A percentile compares a stretch with the other conserved stretches of the same genome.
phyloP scores from a whole-genome alignment of 106 monocot species.

The Triglochin maritima region DNA sequence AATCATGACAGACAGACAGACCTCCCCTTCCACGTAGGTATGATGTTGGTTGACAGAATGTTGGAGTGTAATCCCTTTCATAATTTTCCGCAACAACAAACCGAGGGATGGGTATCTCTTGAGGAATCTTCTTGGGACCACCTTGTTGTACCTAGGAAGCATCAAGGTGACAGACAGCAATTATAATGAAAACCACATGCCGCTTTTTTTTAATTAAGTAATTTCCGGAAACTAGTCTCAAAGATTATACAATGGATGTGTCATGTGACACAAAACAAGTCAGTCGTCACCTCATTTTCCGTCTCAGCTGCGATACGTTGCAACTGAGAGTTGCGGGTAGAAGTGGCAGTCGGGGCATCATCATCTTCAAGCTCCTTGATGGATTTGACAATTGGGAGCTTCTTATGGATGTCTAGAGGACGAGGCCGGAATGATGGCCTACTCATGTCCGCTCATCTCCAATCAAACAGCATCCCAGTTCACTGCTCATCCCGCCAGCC shows the following conservation, averaged over 20 bases:
- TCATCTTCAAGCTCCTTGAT: constrained; percentile 96
- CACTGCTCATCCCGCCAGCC: constrained; percentile 12
- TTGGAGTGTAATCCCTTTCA: constrained; percentile 87
- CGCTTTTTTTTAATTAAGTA: too few relatives aligned
- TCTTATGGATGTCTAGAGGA: constrained; percentile 98
- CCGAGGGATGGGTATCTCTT: constrained; percentile 92
- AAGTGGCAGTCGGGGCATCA: constrained; percentile 31
- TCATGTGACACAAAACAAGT: too few relatives aligned
- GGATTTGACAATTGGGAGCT: constrained; percentile 81
- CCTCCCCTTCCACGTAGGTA: constrained; percentile 98
- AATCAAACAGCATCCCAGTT: not conserved
- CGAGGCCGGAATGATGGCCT: constrained; percentile 93
- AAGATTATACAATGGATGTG: too few relatives aligned
- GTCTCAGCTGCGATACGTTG: constrained; percentile 42
- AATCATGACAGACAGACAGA: constrained; percentile 14
- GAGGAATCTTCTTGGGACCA: constrained; percentile 36
- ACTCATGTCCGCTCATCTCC: constrained; percentile 82
- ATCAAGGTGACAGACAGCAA: not conserved
- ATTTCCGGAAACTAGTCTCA: too few relatives aligned
- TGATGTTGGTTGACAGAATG: constrained; percentile 69
- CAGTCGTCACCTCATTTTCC: constrained; percentile 63
- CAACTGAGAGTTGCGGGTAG: constrained; percentile 57
- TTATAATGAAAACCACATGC: too few relatives aligned
- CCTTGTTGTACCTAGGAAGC: constrained; percentile 36
- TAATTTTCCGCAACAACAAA: constrained; percentile 73